Base-by-base conservation (phyloP, 2,329 filamentous ascomycete species). In the Cytospora paraplurivora region DNA sequence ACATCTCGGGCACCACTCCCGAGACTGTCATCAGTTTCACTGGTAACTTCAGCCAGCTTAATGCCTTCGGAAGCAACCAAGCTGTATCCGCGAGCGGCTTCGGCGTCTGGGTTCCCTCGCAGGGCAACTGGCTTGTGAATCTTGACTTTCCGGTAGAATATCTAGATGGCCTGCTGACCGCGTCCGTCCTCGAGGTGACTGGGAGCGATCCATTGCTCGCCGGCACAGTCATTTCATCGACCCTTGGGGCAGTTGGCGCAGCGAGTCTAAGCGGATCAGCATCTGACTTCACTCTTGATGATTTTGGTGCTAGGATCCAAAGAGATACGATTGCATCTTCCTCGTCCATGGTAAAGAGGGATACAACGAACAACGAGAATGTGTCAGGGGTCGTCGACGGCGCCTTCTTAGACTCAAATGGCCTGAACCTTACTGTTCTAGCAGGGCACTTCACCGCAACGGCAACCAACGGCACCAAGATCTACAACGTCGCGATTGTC, bases 51-150 rank as follows among this genome's bases (percentile, higher is more conserved):
- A 83, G 85, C 17, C 80, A 87, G 60, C 86, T 97, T 66, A 83
- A 88, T 34, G 84, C 83, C 0, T 94, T 92, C 69, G 86, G 79
- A 41, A 80, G 81, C 67, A 88, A 88, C 68, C 75, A 81, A 7
- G 83, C 86, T 11, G 81, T 88, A 34, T 71, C 83, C 10, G 90
- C 88, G 0, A 76, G 86, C 57, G 93, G 93, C 2, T 92, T 99
- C 71, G 94, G 92, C 15, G 82, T 98, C 44, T 99, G 95, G 95
- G 89, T 98, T 8, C 91, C 91, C 3, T 96, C 93, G 4, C 82
- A 84, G 66, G 83, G 82, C 63, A 95, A 95, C 73, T 99, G 95
- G 95, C 81, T 99, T 17, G 87, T 92, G 72, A 95, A 96, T 69
- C 78, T 97, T 19, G 76, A 87, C 41, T 79, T 85, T 7, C 77